Evolutionary conservation across 2,329 filamentous ascomycete genomes (phyloP).

Genomic region (Trichophyton mentagrophytes): DNA sequence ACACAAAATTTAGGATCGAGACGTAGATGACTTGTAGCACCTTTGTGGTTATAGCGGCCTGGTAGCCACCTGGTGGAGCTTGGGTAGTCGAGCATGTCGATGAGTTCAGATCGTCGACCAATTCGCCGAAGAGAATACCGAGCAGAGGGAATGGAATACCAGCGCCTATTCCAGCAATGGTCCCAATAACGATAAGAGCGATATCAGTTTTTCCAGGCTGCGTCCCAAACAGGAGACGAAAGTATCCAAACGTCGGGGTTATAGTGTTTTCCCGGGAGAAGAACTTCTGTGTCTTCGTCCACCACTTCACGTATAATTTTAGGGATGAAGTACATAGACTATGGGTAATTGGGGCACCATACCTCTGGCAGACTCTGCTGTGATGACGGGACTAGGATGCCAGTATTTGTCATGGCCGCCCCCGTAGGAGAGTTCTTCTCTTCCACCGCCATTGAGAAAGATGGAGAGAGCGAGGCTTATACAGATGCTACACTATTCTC

Average conservation of each 20-base stretch:
- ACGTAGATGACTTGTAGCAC: slow-evolving; percentile 52
- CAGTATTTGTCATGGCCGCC: not conserved
- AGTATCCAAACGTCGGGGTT: slow-evolving; percentile 5
- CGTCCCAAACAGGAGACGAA: slow-evolving; percentile 8
- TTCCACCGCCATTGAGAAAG: not conserved
- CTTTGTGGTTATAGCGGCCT: slow-evolving; percentile 41
- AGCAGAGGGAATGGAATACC: slow-evolving; percentile 30
- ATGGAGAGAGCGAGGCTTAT: not conserved
- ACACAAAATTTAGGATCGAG: slow-evolving; percentile 48
- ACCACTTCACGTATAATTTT: not conserved
- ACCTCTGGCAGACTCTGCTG: not conserved
- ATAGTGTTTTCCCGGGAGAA: slow-evolving; percentile 4
- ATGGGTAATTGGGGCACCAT: not conserved
- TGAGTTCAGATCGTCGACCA: slow-evolving; percentile 29
- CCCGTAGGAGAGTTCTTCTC: not conserved
- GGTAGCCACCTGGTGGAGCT: slow-evolving; percentile 10
- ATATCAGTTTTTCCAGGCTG: slow-evolving; percentile 16
- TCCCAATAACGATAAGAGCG: slow-evolving; percentile 19
- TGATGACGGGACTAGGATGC: not conserved
- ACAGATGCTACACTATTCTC: not conserved
- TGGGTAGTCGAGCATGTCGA: slow-evolving; percentile 5
- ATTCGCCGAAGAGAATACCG: slow-evolving; percentile 29
- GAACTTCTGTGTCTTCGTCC: not conserved
- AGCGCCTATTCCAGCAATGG: slow-evolving; percentile 23
- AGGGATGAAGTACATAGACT: not conserved